Evolutionary conservation across 768 basidiomycete species (phyloP), one percentile per base, ranked within the genome.

Genomic region (Xanthoconium purpureum): DNA sequence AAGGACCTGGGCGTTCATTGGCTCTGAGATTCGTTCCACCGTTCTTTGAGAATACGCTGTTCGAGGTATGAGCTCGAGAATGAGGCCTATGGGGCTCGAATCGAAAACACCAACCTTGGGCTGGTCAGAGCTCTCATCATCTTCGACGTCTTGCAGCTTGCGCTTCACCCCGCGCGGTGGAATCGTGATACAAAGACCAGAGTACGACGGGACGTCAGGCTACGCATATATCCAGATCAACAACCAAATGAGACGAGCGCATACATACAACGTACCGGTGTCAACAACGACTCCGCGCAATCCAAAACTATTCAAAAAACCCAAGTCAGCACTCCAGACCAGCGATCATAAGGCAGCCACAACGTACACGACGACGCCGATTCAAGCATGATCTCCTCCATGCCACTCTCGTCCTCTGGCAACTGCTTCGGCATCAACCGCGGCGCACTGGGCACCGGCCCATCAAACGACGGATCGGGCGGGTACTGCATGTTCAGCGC

Each of bases 141-240:
- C 30, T 8, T 66, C 68, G 4, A 38, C 3, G 18, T 63, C 68
- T 15, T 65, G 57, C 14, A 61, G 30, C 49, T 72, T 71, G 2
- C 70, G 63, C 46, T 72, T 70, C 43, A 47, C 30, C 37, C n/a
- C 5, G 32, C 60, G 57, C 1, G 60, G 55, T 5, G 65, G 71
- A 28, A 69, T 42, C 28, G 59, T 66, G 40, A 72, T 69, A 15
- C 61, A 57, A 29, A 72, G 61, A 8, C 62, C 71, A 35, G 68
- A 59, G 29, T 46, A 57, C 13, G 44, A 32, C 14, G 10, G 40
- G 1, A 51, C 18, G 17, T 67, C 66, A 1, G 54, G 1, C 55
- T 59, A 6, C 8, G 24, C 53, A 6, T 10, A 29, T 15, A 20
- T 24, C 24, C 24, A 24, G 24, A 24, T 63, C 36, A 56, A 53